Conservation (phyloP, 306 rosid genomes). For the Oemleria cerasiformis region DNA sequence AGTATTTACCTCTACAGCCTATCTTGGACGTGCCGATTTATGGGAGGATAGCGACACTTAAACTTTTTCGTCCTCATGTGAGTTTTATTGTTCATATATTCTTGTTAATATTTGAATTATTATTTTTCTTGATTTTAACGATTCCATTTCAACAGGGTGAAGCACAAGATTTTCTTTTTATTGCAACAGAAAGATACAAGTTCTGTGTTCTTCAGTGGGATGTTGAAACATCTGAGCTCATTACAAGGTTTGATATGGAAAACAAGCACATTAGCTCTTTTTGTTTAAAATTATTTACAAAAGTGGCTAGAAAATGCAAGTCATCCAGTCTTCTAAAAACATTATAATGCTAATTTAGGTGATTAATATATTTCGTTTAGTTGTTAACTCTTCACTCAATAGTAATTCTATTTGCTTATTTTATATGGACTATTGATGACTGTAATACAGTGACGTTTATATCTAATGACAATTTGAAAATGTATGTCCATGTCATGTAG, state of each 20-base stretch:
- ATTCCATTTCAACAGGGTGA: constrained; percentile 62
- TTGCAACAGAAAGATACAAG: constrained; percentile 97
- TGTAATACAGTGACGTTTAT: not conserved
- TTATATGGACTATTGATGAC: not conserved
- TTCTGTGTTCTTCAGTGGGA: constrained; percentile 99
- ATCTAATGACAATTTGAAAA: constrained; percentile 6
- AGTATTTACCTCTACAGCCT: constrained; percentile 47
- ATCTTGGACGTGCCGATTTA: constrained; percentile 91
- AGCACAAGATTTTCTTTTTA: constrained; percentile 81
- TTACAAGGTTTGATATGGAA: constrained; percentile 46
- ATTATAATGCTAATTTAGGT: not conserved
- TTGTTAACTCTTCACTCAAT: not conserved
- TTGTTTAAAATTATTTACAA: not conserved
- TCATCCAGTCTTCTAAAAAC: not conserved
- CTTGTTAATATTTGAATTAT: not conserved
- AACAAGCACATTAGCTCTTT: not conserved
- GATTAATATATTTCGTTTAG: not conserved
- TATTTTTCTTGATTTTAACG: not conserved
- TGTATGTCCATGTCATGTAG: constrained; percentile 34
- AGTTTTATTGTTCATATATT: constrained; percentile 24
- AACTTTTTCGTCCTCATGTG: constrained; percentile 96
- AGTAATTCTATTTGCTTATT: not conserved
- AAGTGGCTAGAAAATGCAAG: not conserved
- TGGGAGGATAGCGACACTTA: constrained; percentile 93
- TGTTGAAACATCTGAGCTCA: constrained; percentile 75